phyloP scores from a whole-genome alignment of 352 stramenopile genomes.

The Phytophthora sp. region DNA sequence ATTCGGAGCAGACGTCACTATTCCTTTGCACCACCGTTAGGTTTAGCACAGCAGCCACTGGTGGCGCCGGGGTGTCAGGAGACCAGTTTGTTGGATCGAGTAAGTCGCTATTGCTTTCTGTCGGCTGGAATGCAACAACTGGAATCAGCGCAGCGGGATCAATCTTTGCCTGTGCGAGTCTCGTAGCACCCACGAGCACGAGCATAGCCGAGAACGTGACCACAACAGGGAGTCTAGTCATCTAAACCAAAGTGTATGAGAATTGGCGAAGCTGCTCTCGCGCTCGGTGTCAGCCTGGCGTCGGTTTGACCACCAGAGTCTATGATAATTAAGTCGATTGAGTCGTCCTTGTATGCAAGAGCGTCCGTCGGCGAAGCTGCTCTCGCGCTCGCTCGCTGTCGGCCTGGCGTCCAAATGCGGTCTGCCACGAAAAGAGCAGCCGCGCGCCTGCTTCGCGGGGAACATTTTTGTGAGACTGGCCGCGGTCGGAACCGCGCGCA shows the following conservation, averaged over 20 bases:
- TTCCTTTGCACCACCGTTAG: background rate
- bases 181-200: background rate
- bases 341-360: too few species aligned
- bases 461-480: too few species aligned
- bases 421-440: too few species aligned
- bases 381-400: too few species aligned
- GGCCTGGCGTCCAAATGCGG: too few species aligned
- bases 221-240: background rate
- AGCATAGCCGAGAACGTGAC: background rate
- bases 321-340: too few species aligned
- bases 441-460: background rate
- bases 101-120: background rate
- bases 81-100: conserved; percentile 25
- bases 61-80: conserved; percentile 13
- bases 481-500: too few species aligned
- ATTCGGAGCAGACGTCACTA: conserved; percentile 10
- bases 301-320: too few species aligned
- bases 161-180: background rate
- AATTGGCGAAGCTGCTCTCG: too few species aligned
- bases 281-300: too few species aligned
- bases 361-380: too few species aligned
- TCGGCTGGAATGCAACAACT: background rate
- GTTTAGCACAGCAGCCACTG: background rate
- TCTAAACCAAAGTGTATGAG: too few species aligned
- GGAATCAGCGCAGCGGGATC: conserved; percentile 25